Base-by-base conservation (phyloP, 2,329 filamentous ascomycete genomes). In the Beauveria caledonica region DNA sequence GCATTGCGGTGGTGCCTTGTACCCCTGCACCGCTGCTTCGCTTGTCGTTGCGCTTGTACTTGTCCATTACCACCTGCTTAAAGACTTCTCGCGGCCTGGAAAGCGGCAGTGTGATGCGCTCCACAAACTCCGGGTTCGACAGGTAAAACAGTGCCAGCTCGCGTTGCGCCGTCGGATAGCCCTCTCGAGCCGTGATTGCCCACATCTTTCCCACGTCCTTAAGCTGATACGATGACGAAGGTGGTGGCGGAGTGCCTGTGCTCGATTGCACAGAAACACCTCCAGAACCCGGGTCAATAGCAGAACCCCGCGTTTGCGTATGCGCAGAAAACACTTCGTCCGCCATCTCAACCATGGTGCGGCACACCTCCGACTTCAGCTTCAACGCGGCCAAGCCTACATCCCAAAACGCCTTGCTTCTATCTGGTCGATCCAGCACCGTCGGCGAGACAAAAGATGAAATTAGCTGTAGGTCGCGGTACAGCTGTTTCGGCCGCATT, bases 101-200 rank as follows among this genome's bases (percentile, higher is more conserved):
- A 56, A 97, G 81, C 1, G 94, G 94, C 46, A 95, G 78, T 0
- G 92, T 91, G 9, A 91, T 88, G 25, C 90, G 84, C 65, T 85
- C 83, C 13, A 97, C 85, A 17, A 94, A 82, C 70, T 96, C 91
- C 0, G 94, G 92, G 66, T 96, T 89, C 0, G 91, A 94, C 44
- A 99, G 83, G 71, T 97, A 97, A 68, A 97, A 88, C 63, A 96
- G 89, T 1, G 90, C 94, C 17, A 99, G 82, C 74, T 99, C 94
- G 55, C 94, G 86, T 76, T 97, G 92, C 5, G 93, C 92, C 13
- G 90, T 89, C 0, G 92, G 82, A 50, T 72, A 73, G 44, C 93
- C 92, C 74, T 99, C 94, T 71, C 92, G 94, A 17, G 94, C 94
- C 1, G 92, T 93, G 70, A 97, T 94, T 63, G 90, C 88, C 80